These are phyloP conservation scores for Casuarina glauca DNA, from an alignment of 306 rosid species.

Conservation along the genomic window DNA sequence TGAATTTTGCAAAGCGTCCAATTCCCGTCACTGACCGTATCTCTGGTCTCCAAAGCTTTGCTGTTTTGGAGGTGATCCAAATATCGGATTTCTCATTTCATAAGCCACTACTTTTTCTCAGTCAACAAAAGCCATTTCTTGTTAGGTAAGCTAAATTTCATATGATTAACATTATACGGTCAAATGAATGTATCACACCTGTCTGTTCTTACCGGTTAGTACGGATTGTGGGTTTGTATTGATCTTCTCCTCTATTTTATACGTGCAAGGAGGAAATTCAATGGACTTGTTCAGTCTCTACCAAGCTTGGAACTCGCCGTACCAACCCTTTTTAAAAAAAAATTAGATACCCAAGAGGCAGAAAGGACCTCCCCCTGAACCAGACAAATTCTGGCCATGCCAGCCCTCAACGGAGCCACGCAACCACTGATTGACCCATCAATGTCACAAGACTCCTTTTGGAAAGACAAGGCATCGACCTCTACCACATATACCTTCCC, in stretches of 20 bases:
- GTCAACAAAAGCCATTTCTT: too few relatives aligned
- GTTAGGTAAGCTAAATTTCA: too few relatives aligned
- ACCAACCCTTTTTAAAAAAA: background rate
- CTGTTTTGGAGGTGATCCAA: too few relatives aligned
- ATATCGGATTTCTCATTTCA: too few relatives aligned
- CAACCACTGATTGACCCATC: constrained; percentile 21
- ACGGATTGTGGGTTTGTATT: too few relatives aligned
- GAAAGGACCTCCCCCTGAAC: constrained; percentile 41
- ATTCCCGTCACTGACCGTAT: background rate
- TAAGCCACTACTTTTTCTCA: too few relatives aligned
- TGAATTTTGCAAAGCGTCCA: too few relatives aligned
- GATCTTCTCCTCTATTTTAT: background rate
- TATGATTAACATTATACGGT: too few relatives aligned
- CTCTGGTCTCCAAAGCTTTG: background rate
- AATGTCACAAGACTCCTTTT: constrained; percentile 20
- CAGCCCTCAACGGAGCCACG: background rate
- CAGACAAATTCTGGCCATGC: constrained; percentile 40
- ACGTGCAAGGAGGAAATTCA: background rate
- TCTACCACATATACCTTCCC: constrained; percentile 60
- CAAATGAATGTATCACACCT: too few relatives aligned
- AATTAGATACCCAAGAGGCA: constrained; percentile 14
- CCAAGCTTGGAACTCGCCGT: constrained; percentile 45
- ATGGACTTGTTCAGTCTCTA: constrained; percentile 1
- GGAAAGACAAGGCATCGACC: constrained; percentile 13
- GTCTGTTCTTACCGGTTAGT: too few relatives aligned